phyloP scores from a whole-genome alignment of 257 asterid species.

The Solanum lignicaule region DNA sequence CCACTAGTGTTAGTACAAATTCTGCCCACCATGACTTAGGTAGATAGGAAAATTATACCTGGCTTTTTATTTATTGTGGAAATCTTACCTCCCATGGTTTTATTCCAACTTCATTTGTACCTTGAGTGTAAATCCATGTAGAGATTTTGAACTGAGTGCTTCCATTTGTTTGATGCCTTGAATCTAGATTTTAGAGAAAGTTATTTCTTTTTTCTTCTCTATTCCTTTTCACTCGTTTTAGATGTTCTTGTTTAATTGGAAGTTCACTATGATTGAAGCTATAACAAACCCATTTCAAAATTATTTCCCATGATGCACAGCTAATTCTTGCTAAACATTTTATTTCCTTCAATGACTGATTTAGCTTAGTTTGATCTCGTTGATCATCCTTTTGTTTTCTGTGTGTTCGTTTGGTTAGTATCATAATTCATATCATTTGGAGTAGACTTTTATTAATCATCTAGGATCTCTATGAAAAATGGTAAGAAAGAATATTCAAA shows the following conservation, averaged over 20 bases:
- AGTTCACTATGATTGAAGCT: neutral
- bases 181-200: neutral
- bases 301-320: neutral
- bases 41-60: neutral
- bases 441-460: neutral
- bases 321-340: neutral
- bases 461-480: neutral
- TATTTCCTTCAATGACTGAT: neutral
- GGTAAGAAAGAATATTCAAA: neutral
- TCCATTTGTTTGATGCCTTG: neutral
- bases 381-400: neutral
- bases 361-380: neutral
- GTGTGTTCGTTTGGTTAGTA: neutral
- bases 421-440: neutral
- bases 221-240: neutral
- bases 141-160: neutral
- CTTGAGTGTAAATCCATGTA: neutral
- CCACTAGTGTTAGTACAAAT: neutral
- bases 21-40: neutral
- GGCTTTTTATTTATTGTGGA: neutral
- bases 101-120: neutral
- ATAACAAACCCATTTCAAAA: neutral
- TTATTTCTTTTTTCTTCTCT: neutral
- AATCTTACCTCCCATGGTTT: neutral
- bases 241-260: neutral